Conservation (phyloP, 2,329 filamentous ascomycete species). For the Sporothrix dimorphospora region DNA sequence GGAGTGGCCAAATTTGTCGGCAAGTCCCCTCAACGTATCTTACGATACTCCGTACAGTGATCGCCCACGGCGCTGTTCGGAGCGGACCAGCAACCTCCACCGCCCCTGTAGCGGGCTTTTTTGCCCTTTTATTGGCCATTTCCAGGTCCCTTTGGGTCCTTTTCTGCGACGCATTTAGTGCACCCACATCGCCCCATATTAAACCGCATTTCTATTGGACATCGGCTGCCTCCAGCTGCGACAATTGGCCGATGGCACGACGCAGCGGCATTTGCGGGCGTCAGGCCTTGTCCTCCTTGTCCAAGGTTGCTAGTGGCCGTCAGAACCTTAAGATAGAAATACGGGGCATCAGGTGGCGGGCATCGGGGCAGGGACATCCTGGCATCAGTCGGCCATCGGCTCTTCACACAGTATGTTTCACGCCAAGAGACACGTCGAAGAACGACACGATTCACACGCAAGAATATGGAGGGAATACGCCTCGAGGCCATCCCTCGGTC, state of each 20-base stretch:
- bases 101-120: constrained; percentile 12
- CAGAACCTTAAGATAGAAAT: constrained; percentile 19
- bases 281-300: constrained; percentile 5
- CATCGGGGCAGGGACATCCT: too few relatives aligned
- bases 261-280: constrained; percentile 2
- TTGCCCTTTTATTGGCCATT: not conserved
- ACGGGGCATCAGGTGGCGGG: not conserved
- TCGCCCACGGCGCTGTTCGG: not conserved
- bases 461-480: not conserved
- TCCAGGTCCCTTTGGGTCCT: not conserved
- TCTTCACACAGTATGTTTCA: too few relatives aligned
- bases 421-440: too few relatives aligned
- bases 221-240: not conserved
- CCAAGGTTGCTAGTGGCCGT: constrained; percentile 18
- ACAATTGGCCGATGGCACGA: constrained; percentile 2
- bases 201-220: not conserved
- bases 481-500: not conserved
- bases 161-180: not conserved
- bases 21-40: not conserved
- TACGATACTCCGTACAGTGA: constrained; percentile 1
- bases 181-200: not conserved
- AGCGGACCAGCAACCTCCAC: not conserved
- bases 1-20: not conserved
- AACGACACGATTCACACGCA: too few relatives aligned
- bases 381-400: too few relatives aligned